A percentile compares a stretch with the other conserved stretches of the same genome.
Conservation (phyloP, 371 early-diverging fungal species). For the Rhizopus sp. region DNA sequence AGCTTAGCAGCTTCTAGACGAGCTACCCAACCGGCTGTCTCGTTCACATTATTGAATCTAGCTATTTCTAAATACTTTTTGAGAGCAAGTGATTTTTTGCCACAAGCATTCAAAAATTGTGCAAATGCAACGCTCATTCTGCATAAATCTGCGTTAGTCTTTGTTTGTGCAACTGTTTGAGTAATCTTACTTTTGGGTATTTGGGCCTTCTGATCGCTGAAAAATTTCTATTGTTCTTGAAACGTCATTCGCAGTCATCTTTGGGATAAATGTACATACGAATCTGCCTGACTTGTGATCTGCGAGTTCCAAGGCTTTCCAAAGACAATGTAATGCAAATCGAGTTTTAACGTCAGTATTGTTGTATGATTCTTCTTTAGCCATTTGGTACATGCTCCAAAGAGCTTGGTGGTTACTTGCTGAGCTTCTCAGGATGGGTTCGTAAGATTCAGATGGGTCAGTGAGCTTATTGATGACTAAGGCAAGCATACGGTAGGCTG, state of each 20-base stretch:
- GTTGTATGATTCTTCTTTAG: background rate
- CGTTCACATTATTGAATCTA: slow-evolving; percentile 4
- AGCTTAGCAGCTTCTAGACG: slow-evolving; percentile 20
- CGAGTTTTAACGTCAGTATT: slow-evolving; percentile 8
- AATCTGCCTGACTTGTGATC: slow-evolving; percentile 21
- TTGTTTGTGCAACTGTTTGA: background rate
- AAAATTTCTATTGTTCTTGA: slow-evolving; percentile 12
- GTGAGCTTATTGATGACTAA: slow-evolving; percentile 7
- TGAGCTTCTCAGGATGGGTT: background rate
- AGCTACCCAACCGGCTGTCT: slow-evolving; percentile 14
- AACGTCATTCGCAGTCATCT: slow-evolving; percentile 17
- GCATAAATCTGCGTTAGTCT: background rate
- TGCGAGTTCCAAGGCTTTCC: slow-evolving; percentile 19
- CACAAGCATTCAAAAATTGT: slow-evolving; percentile 14
- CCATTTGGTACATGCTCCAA: background rate
- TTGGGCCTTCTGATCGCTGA: slow-evolving; percentile 8
- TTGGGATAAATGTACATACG: slow-evolving; percentile 6
- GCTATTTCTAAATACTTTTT: slow-evolving; percentile 20
- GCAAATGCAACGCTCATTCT: slow-evolving; percentile 24
- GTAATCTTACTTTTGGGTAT: slow-evolving; percentile 18
- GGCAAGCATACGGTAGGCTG: slow-evolving; percentile 23
- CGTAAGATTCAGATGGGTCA: slow-evolving; percentile 4
- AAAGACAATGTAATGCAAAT: slow-evolving; percentile 20
- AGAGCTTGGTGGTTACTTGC: background rate
- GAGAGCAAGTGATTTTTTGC: slow-evolving; percentile 10